These are phyloP conservation scores for Meyerozyma smithsonii DNA, from an alignment of 1,139 yeast species.

Conservation along the genomic window DNA sequence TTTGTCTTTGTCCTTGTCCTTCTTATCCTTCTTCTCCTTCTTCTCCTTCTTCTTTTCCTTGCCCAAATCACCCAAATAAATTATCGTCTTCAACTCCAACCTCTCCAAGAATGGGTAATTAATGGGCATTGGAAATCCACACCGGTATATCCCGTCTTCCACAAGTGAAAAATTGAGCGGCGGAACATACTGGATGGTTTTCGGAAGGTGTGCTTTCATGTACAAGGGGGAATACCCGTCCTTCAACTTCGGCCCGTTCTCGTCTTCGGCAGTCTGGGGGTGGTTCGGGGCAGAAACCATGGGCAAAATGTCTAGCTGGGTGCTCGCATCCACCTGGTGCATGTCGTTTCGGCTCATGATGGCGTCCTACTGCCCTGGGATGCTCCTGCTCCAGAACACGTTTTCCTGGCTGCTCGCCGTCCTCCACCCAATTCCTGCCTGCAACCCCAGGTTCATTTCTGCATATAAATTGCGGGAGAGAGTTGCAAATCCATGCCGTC, in stretches of 20 bases:
- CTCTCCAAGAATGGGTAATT: constrained; percentile 76
- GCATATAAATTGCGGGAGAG: not conserved
- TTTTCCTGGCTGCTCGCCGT: too few relatives aligned
- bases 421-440: too few relatives aligned
- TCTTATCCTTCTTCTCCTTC: constrained; percentile 12
- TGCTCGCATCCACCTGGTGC: constrained; percentile 8
- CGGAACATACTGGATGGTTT: constrained; percentile 50
- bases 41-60: constrained; percentile 21
- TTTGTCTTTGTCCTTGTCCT: constrained; percentile 8
- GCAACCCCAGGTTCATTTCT: constrained; percentile 1
- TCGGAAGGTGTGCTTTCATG: constrained; percentile 5
- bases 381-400: too few relatives aligned
- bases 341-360: constrained; percentile 6
- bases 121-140: constrained; percentile 89
- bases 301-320: constrained; percentile 9
- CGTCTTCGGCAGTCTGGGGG: not conserved
- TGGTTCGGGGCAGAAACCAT: constrained; percentile 6
- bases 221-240: not conserved
- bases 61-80: constrained; percentile 72
- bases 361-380: too few relatives aligned
- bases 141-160: constrained; percentile 80
- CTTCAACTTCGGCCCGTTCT: not conserved
- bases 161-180: constrained; percentile 89
- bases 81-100: constrained; percentile 68
- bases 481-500: not conserved